phyloP scores from a whole-genome alignment of 192 early-diverging fungal genomes.

The Anaeromyces robustus region DNA sequence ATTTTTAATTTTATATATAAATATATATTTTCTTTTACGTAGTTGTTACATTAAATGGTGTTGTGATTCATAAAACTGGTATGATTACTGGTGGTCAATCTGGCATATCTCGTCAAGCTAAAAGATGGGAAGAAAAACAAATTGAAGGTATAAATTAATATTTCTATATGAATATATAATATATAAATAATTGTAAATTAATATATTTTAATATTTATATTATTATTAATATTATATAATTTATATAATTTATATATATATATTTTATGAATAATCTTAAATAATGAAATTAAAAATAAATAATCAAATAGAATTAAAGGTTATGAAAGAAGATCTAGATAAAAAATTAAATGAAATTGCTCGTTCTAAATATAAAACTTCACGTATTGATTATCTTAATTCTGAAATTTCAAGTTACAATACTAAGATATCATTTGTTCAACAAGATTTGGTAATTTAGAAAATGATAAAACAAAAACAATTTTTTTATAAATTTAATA shows the following conservation, averaged over 20 bases:
- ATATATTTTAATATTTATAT: too few relatives aligned
- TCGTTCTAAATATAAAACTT: neutral
- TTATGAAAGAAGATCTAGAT: neutral
- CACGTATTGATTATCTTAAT: neutral
- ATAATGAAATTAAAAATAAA: too few relatives aligned
- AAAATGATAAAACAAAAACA: too few relatives aligned
- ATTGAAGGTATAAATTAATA: conserved; percentile 46
- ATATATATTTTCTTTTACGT: too few relatives aligned
- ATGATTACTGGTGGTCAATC: conserved; percentile 67
- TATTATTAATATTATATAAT: too few relatives aligned
- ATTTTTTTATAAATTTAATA: too few relatives aligned
- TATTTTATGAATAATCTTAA: too few relatives aligned
- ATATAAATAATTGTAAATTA: too few relatives aligned
- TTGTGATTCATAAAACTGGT: conserved; percentile 88
- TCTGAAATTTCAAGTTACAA: neutral
- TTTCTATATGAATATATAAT: too few relatives aligned
- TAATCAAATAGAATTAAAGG: neutral
- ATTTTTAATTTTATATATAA: too few relatives aligned
- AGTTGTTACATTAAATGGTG: conserved; percentile 85
- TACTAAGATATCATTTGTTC: neutral
- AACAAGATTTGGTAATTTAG: neutral
- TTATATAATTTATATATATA: too few relatives aligned
- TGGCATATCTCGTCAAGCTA: conserved; percentile 11
- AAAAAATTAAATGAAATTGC: neutral
- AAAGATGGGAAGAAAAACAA: conserved; percentile 78